phyloP scores from a whole-genome alignment of 116 monocot species.

The Dioscorea cayenensis region DNA sequence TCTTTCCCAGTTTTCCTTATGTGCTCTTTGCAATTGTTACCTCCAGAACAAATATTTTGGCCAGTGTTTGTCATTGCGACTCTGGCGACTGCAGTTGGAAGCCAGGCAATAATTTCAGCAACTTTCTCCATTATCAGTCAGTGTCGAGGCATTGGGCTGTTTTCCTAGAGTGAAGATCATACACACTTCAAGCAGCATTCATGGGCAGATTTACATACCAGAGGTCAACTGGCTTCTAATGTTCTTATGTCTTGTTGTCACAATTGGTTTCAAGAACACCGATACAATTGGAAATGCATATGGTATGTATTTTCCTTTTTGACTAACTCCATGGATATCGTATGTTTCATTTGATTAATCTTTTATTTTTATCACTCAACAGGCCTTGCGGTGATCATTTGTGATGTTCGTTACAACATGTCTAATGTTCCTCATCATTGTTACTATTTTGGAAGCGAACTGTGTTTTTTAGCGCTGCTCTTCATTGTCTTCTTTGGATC shows the following conservation, averaged over 20 bases:
- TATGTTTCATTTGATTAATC: neutral
- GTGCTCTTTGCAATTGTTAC: neutral
- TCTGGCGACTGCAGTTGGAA: conserved; percentile 59
- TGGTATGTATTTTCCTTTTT: conserved; percentile 32
- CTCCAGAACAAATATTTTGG: conserved; percentile 62
- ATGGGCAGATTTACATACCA: conserved; percentile 90
- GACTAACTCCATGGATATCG: neutral
- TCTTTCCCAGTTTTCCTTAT: no score
- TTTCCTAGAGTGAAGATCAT: conserved; percentile 75
- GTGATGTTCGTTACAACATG: conserved; percentile 82
- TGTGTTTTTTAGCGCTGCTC: conserved; percentile 28
- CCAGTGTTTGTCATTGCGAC: conserved; percentile 74
- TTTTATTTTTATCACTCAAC: conserved; percentile 12
- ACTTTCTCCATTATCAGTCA: conserved; percentile 84
- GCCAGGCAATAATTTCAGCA: conserved; percentile 84
- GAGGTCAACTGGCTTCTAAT: conserved; percentile 78
- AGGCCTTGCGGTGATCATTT: conserved; percentile 70
- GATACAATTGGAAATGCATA: conserved; percentile 75
- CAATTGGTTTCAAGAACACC: conserved; percentile 63
- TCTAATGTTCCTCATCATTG: conserved; percentile 78
- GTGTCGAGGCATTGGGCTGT: conserved; percentile 63
- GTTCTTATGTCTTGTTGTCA: conserved; percentile 51
- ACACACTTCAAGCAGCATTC: conserved; percentile 66
- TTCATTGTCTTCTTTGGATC: conserved; percentile 54
- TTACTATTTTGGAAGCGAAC: conserved; percentile 51